phyloP scores from a whole-genome alignment of 495 filamentous ascomycete genomes.

The Apiosordaria backusii region DNA sequence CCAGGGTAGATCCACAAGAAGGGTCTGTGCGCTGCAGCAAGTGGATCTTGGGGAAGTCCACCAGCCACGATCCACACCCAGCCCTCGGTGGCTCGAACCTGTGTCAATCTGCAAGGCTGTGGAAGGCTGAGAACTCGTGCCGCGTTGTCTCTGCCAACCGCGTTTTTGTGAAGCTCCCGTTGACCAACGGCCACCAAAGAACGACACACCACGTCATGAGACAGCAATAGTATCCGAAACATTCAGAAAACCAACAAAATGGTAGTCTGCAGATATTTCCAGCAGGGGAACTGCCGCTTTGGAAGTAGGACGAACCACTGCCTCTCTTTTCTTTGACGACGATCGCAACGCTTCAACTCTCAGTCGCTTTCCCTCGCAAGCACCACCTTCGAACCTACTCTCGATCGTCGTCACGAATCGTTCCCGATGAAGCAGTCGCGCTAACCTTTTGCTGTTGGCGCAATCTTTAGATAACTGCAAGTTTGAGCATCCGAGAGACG shows the following conservation, averaged over 20 bases:
- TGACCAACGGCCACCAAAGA: not conserved
- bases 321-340: conserved; percentile 5
- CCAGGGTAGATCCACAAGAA: not conserved
- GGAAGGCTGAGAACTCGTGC: conserved; percentile 1
- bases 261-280: conserved; percentile 68
- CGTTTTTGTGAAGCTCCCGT: not conserved
- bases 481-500: conserved; percentile 40
- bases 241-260: conserved; percentile 33
- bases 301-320: conserved; percentile 47
- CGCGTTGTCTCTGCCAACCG: not conserved
- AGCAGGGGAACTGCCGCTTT: conserved; percentile 68
- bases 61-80: not conserved
- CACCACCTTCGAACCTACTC: not conserved
- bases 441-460: conserved; percentile 5
- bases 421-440: not conserved
- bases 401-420: not conserved
- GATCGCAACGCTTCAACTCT: not conserved
- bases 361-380: not conserved
- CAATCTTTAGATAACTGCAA: conserved; percentile 37
- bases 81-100: not conserved
- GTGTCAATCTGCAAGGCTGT: conserved; percentile 20
- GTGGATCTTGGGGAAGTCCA: not conserved
- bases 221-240: not conserved
- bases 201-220: not conserved
- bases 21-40: not conserved